Evolutionary conservation across 2,329 filamentous ascomycete species (phyloP).

Genomic region (Venturiaceae sp.): DNA sequence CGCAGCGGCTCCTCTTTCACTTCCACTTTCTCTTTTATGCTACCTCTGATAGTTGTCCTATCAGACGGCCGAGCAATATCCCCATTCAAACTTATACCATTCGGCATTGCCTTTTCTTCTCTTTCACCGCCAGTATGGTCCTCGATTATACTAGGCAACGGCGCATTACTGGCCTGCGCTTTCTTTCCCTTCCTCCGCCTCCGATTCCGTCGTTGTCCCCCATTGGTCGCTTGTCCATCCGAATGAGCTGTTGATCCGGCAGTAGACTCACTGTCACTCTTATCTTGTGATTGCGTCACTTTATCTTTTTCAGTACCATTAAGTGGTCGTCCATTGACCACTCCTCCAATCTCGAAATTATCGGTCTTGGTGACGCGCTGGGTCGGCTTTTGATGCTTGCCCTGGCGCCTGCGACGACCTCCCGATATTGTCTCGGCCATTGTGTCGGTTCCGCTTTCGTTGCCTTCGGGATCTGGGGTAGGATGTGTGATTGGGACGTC

Average conservation of each 20-base stretch:
- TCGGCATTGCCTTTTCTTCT: not conserved
- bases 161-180: not conserved
- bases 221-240: too few relatives aligned
- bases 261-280: not conserved
- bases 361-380: not conserved
- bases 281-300: not conserved
- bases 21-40: conserved; percentile 5
- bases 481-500: not conserved
- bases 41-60: too few relatives aligned
- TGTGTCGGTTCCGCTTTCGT: conserved; percentile 37
- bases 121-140: not conserved
- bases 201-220: not conserved
- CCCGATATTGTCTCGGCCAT: conserved; percentile 38
- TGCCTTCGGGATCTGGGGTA: conserved; percentile 31
- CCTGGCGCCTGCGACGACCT: conserved; percentile 44
- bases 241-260: not conserved
- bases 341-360: conserved; percentile 27
- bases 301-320: conserved; percentile 47
- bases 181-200: not conserved
- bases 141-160: not conserved
- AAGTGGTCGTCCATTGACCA: conserved; percentile 73
- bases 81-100: not conserved
- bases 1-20: conserved; percentile 40
- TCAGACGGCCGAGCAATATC: too few relatives aligned
- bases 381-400: conserved; percentile 31